Base-by-base conservation (phyloP, 2,329 filamentous ascomycete species). In the Neonectria hederae region DNA sequence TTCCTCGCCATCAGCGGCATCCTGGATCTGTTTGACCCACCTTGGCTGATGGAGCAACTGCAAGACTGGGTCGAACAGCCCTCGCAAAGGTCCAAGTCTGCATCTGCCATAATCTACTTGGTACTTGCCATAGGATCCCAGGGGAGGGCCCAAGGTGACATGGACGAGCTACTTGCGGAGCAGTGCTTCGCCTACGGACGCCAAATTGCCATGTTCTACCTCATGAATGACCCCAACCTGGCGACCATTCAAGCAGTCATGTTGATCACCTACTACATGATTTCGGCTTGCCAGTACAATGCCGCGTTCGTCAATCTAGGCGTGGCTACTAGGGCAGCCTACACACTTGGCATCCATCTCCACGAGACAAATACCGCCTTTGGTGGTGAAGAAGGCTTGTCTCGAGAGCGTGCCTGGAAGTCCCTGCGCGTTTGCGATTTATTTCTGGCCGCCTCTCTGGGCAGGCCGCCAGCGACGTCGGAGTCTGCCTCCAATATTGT, bases 351-450 rank as follows among this genome's bases (percentile, higher is more conserved):
- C 21, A 54, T 54, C 52, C 52, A 54, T 28, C 38, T 54, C 21
- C 52, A 54, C 17, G 52, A 54, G 24, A 54, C 52, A 26, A 54
- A 54, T 43, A 17, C 32, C 17, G 52, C 52, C n/a, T 54, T 42
- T 54, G 52, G 52, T 5, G 52, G 52, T 32, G 52, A 42, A 3
- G 21, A 40, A 19, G 52, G 52, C 19, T 40, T 54, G 19, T 54
- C 52, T 54, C 52, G 52, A 19, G 52, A 54, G 52, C 52, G 52
- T 11, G 52, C 52, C 52, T 54, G 52, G 52, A 54, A 54, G 52
- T 54, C 52, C 32, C 52, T 54, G 13, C 32, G 52, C 28, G 52
- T 54, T 19, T 54, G 52, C 26, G 52, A 54, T n/a, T 26, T 54
- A 17, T 54, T 54, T 42, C 52, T 54, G 19, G 32, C 52, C 14